A percentile compares a stretch with the other conserved stretches of the same genome.
Conservation (phyloP, 2,329 filamentous ascomycete species). For the Exophiala bonariae region DNA sequence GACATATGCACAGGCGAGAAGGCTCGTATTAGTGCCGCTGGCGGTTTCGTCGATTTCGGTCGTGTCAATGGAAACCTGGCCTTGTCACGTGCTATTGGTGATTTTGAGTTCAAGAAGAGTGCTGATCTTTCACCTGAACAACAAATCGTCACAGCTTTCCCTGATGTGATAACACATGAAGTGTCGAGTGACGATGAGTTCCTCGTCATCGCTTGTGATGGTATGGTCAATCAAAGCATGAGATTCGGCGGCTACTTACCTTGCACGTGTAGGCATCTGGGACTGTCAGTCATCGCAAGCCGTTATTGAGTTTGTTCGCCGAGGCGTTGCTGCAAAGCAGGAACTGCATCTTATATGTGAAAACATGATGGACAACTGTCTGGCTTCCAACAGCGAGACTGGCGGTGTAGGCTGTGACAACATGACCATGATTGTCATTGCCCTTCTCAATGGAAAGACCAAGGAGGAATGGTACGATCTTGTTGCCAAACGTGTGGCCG, state of each 20-base stretch:
- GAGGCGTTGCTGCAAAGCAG: conserved; percentile 95
- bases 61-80: conserved; percentile 98
- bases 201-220: conserved; percentile 86
- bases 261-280: conserved; percentile 78
- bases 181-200: conserved; percentile 94
- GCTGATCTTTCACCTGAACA: conserved; percentile 95
- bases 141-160: conserved; percentile 96
- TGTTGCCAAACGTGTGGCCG: conserved; percentile 88
- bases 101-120: conserved; percentile 99
- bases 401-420: conserved; percentile 98
- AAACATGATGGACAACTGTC: conserved; percentile 99
- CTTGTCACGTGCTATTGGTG: conserved; percentile 92
- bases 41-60: conserved; percentile 97
- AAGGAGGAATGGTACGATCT: conserved; percentile 99
- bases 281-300: conserved; percentile 98
- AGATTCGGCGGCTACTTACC: conserved; percentile 8
- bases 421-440: conserved; percentile 96
- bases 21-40: conserved; percentile 90
- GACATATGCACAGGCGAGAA: conserved; percentile 71
- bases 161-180: conserved; percentile 89
- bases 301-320: conserved; percentile 92
- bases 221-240: conserved; percentile 52
- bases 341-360: conserved; percentile 93
- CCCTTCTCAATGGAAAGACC: conserved; percentile 83
- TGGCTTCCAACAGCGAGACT: conserved; percentile 96